Evolutionary conservation across 2,329 filamentous ascomycete genomes (phyloP).

Genomic region (Aspergillus floridensis): DNA sequence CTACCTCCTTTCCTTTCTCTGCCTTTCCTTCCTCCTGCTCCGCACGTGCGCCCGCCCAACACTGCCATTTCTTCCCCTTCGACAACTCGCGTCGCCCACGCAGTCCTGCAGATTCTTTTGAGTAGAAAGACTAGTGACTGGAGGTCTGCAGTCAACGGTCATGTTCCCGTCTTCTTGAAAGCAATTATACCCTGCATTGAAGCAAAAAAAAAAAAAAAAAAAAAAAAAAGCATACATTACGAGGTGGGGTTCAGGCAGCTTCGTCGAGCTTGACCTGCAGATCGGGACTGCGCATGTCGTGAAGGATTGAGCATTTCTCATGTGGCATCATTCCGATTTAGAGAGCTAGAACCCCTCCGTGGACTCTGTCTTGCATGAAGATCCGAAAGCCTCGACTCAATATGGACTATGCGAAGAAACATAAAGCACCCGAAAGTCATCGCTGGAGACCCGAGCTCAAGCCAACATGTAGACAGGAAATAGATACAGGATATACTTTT

Average conservation of each 20-base stretch:
- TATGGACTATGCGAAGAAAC: neutral
- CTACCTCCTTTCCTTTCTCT: neutral
- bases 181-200: neutral
- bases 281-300: neutral
- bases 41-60: conserved; percentile 23
- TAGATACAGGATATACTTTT: neutral
- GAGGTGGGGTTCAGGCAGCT: neutral
- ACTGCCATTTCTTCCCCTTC: conserved; percentile 7
- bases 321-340: neutral
- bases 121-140: no score
- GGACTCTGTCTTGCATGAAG: neutral
- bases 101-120: neutral
- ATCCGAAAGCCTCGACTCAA: neutral
- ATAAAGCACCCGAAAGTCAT: neutral
- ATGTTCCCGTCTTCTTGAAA: neutral
- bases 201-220: neutral
- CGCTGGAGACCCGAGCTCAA: neutral
- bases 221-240: neutral
- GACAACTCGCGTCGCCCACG: neutral
- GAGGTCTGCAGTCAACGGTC: neutral
- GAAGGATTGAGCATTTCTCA: neutral
- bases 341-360: neutral
- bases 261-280: neutral
- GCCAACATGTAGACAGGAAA: neutral
- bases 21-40: conserved; percentile 2